Evolutionary conservation across 306 rosid species (phyloP), one percentile per base, ranked within the genome.

Genomic region (Carpinus fangiana): DNA sequence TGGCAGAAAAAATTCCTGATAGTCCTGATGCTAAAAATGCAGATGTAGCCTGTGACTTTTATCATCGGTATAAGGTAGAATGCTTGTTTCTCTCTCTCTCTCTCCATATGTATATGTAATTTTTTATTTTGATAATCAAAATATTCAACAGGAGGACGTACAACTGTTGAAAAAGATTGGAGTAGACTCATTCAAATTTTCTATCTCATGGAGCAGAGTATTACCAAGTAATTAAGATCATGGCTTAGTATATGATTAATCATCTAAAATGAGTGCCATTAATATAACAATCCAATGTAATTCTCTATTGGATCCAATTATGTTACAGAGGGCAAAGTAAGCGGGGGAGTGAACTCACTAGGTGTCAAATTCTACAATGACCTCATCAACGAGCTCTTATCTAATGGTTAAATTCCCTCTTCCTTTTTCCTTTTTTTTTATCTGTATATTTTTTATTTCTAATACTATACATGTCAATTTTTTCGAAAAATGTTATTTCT

Each of bases 1-100:
- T 12, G 52, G 65, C 90, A 89, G 92, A 82, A 11, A 86, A 84
- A 56, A 89, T 89, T 41, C 26, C 20, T 73, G 90, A 89, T 71
- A 84, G 73, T 8, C 26, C 20, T 73, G 90, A 89, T 71, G 86
- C 70, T 6, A 84, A 87, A 76, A 70, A 1, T 4, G 90, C 89
- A 3, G 71, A 47, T 2, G 47, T 81, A 3, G 83, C 83, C 14
- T 76, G 52, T 8, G 90, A 77, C 10, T 87, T 84, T 20, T 89
- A 84, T 65, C 76, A 87, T 76, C 80, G 54, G 0, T 87, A 80
- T 77, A 87, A 83, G 90, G 90, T 85, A 48, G 45, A 41, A 41
- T 41, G 45, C 9, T 0, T 41, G 34, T 31, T 31, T 2, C 34
- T 31, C 34, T 2, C 34, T 31, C 34, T 31, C 34, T 31, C 34